Conservation (phyloP, 1,284 basidiomycete genomes). For the Meira miltonrushii region DNA sequence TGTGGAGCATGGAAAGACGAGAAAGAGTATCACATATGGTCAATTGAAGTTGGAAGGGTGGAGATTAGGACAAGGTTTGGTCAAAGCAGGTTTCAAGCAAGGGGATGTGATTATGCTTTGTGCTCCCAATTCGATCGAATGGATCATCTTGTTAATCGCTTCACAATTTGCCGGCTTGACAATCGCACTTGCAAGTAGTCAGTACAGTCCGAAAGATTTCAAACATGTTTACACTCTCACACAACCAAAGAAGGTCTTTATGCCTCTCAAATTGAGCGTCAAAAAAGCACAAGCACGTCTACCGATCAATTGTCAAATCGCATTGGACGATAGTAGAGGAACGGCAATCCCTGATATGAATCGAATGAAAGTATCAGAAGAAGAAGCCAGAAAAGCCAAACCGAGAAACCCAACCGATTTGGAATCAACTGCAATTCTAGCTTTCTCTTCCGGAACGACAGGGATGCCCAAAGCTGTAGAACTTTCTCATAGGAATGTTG, state of each 20-base stretch:
- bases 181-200: constrained; percentile 26
- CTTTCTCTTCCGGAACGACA: constrained; percentile 27
- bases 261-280: constrained; percentile 11
- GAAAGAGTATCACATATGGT: too few species aligned
- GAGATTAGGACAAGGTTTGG: constrained; percentile 24
- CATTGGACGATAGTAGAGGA: constrained; percentile 14
- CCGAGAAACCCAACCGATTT: neutral
- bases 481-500: constrained; percentile 26
- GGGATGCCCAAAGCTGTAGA: constrained; percentile 29
- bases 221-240: constrained; percentile 20
- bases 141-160: constrained; percentile 23
- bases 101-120: constrained; percentile 25
- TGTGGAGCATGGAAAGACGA: too few species aligned
- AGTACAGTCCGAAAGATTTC: constrained; percentile 23
- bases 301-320: constrained; percentile 9
- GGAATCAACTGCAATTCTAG: constrained; percentile 14
- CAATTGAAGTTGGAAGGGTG: constrained; percentile 19
- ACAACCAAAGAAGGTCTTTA: constrained; percentile 26
- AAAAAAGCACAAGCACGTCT: constrained; percentile 9
- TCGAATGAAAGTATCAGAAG: neutral
- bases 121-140: constrained; percentile 26
- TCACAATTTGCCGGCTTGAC: constrained; percentile 26
- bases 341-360: neutral
- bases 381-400: constrained; percentile 3
- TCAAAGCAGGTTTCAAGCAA: constrained; percentile 20